phyloP scores from a whole-genome alignment of 2,329 filamentous ascomycete genomes.

The Talaromyces sp. region DNA sequence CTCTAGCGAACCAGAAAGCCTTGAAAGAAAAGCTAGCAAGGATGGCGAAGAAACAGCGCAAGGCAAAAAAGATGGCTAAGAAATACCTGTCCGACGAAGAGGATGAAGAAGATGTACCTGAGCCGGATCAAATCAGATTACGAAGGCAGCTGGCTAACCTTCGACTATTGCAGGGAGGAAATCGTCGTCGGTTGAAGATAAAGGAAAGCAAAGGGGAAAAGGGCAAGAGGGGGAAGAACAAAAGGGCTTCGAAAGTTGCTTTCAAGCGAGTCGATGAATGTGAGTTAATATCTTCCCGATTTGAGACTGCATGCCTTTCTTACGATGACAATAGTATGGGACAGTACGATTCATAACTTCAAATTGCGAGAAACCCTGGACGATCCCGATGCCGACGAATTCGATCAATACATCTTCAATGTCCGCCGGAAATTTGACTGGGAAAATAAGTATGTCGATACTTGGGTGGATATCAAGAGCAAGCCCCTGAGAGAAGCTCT shows the following conservation, averaged over 20 bases:
- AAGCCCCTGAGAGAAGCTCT: slow-evolving; percentile 71
- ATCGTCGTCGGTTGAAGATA: slow-evolving; percentile 24
- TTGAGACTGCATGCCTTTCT: not conserved
- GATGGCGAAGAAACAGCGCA: slow-evolving; percentile 28
- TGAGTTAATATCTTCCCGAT: slow-evolving; percentile 26
- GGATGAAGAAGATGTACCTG: slow-evolving; percentile 33
- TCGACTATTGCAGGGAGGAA: slow-evolving; percentile 24
- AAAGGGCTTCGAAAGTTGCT: slow-evolving; percentile 57
- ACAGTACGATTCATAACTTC: slow-evolving; percentile 62
- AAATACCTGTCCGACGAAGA: slow-evolving; percentile 34
- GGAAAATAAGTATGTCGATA: slow-evolving; percentile 75
- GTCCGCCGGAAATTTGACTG: slow-evolving; percentile 79
- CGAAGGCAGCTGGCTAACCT: slow-evolving; percentile 26
- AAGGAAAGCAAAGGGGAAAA: slow-evolving; percentile 21
- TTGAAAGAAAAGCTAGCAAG: slow-evolving; percentile 28
- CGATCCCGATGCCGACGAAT: slow-evolving; percentile 63
- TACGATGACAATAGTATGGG: slow-evolving; percentile 42
- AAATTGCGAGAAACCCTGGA: slow-evolving; percentile 66
- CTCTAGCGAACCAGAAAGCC: slow-evolving; percentile 33
- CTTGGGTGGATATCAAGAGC: slow-evolving; percentile 81
- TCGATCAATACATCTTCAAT: slow-evolving; percentile 78
- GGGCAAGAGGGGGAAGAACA: slow-evolving; percentile 41
- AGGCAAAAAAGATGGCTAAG: slow-evolving; percentile 37
- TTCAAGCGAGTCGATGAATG: slow-evolving; percentile 67
- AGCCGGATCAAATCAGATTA: slow-evolving; percentile 29